These are phyloP conservation scores for Microglena sp. DNA, from an alignment of 139 green algal genomes.

Conservation along the genomic window DNA sequence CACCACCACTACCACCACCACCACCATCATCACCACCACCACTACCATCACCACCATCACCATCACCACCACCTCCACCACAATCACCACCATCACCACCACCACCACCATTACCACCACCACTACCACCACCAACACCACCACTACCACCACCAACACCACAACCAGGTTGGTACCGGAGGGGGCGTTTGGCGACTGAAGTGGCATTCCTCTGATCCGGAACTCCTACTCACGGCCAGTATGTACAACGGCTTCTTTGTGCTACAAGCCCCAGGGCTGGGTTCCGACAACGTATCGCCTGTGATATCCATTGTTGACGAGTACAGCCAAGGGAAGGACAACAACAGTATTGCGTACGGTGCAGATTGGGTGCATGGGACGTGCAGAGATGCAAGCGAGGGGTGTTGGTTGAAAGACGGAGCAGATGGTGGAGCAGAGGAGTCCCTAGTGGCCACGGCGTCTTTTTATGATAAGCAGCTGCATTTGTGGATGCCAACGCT, in stretches of 20 bases:
- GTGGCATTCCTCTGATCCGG: conserved; percentile 52
- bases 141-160: too few species aligned
- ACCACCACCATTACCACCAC: too few species aligned
- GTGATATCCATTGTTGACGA: too few species aligned
- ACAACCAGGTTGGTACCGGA: conserved; percentile 24
- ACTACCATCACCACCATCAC: too few species aligned
- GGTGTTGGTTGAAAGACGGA: neutral
- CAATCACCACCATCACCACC: too few species aligned
- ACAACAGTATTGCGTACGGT: conserved; percentile 60
- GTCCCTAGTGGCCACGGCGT: conserved; percentile 45
- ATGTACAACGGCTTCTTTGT: conserved; percentile 79
- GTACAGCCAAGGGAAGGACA: too few species aligned
- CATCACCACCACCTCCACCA: too few species aligned
- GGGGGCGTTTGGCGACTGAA: conserved; percentile 77
- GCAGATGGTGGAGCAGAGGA: neutral
- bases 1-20: too few species aligned
- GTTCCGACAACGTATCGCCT: too few species aligned
- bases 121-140: too few species aligned
- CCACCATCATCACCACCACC: too few species aligned
- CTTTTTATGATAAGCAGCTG: conserved; percentile 53
- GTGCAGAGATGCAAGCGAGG: neutral
- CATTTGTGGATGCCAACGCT: conserved; percentile 13
- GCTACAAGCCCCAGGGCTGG: conserved; percentile 5
- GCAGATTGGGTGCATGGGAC: conserved; percentile 47
- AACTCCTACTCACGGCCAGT: conserved; percentile 58